phyloP scores from a whole-genome alignment of 352 stramenopile species.

The Phytophthora capsici region DNA sequence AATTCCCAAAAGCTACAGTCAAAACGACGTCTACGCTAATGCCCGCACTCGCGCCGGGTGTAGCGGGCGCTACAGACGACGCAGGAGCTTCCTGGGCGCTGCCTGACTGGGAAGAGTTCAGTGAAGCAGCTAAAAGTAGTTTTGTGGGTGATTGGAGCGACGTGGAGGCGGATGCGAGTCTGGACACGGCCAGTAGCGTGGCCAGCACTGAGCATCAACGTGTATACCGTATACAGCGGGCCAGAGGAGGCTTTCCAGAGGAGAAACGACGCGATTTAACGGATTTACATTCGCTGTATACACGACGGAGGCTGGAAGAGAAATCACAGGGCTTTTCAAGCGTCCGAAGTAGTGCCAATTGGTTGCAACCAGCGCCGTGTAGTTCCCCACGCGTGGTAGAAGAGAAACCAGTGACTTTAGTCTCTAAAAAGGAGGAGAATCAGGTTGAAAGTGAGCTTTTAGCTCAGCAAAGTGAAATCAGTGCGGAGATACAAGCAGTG shows the following conservation, averaged over 20 bases:
- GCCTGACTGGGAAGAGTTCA: slow-evolving; percentile 65
- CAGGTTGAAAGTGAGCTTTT: slow-evolving; percentile 27
- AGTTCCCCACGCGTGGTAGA: slow-evolving; percentile 18
- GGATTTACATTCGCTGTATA: slow-evolving; percentile 43
- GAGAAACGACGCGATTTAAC: slow-evolving; percentile 28
- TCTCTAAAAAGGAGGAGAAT: slow-evolving; percentile 3
- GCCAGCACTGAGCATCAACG: slow-evolving; percentile 47
- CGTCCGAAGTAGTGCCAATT: slow-evolving; percentile 24
- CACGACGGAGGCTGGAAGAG: slow-evolving; percentile 35
- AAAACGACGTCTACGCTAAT: slow-evolving; percentile 22
- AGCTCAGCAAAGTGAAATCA: slow-evolving; percentile 43
- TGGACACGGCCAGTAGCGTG: slow-evolving; percentile 41
- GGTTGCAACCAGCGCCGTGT: slow-evolving; percentile 25
- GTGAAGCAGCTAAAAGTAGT: slow-evolving; percentile 39
- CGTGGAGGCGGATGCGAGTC: slow-evolving; percentile 40
- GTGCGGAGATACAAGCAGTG: slow-evolving; percentile 46
- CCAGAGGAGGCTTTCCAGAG: slow-evolving; percentile 12
- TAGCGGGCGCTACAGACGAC: slow-evolving; percentile 10
- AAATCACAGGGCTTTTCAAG: slow-evolving; percentile 7
- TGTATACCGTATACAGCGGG: slow-evolving; percentile 42
- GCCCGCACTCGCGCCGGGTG: background rate
- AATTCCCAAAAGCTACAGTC: slow-evolving; percentile 14
- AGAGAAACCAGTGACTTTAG: slow-evolving; percentile 7
- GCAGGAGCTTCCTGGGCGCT: slow-evolving; percentile 42
- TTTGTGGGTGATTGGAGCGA: slow-evolving; percentile 38